phyloP scores from a whole-genome alignment of 257 asterid genomes.

The Verbena officinalis region DNA sequence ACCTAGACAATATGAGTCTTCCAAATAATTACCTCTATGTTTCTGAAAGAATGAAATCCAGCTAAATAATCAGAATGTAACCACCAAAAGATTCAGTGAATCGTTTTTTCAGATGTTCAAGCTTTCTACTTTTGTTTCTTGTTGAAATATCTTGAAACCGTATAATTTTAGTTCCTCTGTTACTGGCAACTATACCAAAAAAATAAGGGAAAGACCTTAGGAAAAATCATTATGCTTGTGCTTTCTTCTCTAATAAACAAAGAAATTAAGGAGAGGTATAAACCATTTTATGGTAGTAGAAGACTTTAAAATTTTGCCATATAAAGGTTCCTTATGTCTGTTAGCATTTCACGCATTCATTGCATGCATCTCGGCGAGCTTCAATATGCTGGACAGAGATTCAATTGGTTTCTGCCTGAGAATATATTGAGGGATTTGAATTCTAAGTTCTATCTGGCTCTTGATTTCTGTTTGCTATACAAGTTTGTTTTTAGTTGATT shows the following conservation, averaged over 20 bases:
- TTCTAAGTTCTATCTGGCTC: slow-evolving; percentile 2
- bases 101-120: neutral
- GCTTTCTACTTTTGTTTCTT: neutral
- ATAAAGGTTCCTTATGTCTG: neutral
- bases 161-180: neutral
- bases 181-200: neutral
- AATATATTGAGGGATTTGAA: too few species aligned
- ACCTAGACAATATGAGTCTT: neutral
- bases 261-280: neutral
- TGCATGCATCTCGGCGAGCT: slow-evolving; percentile 7
- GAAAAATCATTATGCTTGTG: neutral
- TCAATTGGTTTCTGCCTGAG: too few species aligned
- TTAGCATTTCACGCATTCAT: neutral
- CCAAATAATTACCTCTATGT: neutral
- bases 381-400: slow-evolving; percentile 5
- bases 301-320: neutral
- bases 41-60: neutral
- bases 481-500: neutral
- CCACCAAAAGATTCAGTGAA: neutral
- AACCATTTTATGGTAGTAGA: slow-evolving; percentile 4
- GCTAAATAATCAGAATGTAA: neutral
- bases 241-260: neutral
- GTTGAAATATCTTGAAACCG: neutral
- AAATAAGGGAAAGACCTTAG: neutral
- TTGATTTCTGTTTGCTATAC: neutral